These are phyloP conservation scores for Hymenoscyphus repandus DNA, from an alignment of 2,329 filamentous ascomycete species.

Conservation along the genomic window DNA sequence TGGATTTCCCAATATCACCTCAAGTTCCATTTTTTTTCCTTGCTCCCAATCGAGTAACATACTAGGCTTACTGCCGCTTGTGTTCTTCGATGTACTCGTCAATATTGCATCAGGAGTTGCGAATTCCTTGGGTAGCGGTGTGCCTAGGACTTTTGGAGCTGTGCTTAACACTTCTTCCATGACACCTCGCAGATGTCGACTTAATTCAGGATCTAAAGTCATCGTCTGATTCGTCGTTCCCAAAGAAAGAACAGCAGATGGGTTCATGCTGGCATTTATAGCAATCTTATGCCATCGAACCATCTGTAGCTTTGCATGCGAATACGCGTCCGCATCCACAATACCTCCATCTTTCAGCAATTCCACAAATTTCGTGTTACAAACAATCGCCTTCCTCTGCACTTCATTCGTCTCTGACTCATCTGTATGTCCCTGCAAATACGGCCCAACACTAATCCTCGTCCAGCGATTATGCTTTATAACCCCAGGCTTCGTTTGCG, in stretches of 20 bases:
- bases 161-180: conserved; percentile 67
- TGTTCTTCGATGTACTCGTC: conserved; percentile 57
- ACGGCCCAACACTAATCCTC: conserved; percentile 63
- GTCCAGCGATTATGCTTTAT: conserved; percentile 72
- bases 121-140: conserved; percentile 53
- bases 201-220: conserved; percentile 57
- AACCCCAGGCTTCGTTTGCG: conserved; percentile 56
- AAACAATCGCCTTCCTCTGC: conserved; percentile 13
- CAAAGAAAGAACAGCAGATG: conserved; percentile 61
- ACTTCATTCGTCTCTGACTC: conserved; percentile 5
- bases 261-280: conserved; percentile 73
- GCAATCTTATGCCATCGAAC: conserved; percentile 73
- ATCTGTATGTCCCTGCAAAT: conserved; percentile 44
- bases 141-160: conserved; percentile 57
- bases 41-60: conserved; percentile 51
- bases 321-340: conserved; percentile 58
- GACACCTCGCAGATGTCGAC: conserved; percentile 55
- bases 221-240: conserved; percentile 62
- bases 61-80: conserved; percentile 48
- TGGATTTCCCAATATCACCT: conserved; percentile 52
- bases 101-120: conserved; percentile 60
- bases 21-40: conserved; percentile 48
- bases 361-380: conserved; percentile 41
- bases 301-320: conserved; percentile 61
- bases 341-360: conserved; percentile 49